Base-by-base conservation (phyloP, 2,329 filamentous ascomycete genomes). In the Colletotrichum ledebouriae region DNA sequence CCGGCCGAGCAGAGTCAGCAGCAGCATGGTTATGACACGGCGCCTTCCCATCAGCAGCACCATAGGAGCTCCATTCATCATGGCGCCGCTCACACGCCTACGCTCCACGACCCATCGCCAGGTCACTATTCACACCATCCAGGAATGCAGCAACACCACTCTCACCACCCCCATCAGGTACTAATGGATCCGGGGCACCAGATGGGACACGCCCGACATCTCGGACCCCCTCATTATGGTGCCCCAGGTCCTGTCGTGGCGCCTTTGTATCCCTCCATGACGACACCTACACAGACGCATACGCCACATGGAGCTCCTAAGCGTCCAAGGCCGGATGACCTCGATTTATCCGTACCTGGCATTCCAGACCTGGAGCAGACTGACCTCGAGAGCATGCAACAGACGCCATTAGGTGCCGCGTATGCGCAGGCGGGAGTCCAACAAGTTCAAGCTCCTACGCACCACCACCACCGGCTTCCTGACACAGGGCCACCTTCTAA, bases 401-500 rank as follows among this genome's bases (percentile, higher is more conserved):
- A 85, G 60, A 80, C 81, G 11, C 81, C 85, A 4, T 79, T 89
- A 75, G 83, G 85, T n/a, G 80, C 81, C 17, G 79, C 83, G 11
- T 87, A 88, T 69, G 80, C 81, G 68, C 80, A 86, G 74, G 75
- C 83, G 60, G 75, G 84, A 61, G 75, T 80, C 29, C 81, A 83
- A 41, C 81, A 82, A 29, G 78, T 81, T 41, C 81, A 83, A 37
- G 81, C 83, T 25, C 86, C 87, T 42, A 88, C 87, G 53, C 93
- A 97, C 76, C 93, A 95, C 74, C 94, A 97, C 74, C 93, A 94
- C 74, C 90, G 91, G 47, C 85, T 94, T 42, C 93, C 93, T 56
- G 89, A 93, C 72, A 90, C 92, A 70, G 89, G 88, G 11, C 89
- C 90, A 22, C 88, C 91, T 17, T 85, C 86, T 59, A 92, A 92